phyloP scores from a whole-genome alignment of 768 basidiomycete species.

The Kwoniella dejecticola region DNA sequence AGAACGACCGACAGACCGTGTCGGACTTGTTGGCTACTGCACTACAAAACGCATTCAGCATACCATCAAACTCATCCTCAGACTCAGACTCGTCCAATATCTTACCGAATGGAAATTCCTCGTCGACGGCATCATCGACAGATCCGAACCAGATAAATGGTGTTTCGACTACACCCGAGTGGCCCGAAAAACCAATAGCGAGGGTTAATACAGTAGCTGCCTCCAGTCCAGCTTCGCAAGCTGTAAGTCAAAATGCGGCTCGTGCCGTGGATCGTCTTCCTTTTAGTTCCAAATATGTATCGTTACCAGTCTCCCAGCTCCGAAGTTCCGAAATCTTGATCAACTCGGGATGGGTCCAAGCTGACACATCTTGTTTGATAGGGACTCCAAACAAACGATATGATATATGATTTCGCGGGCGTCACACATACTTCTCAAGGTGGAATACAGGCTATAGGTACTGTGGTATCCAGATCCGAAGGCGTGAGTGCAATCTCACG shows the following conservation, averaged over 20 bases:
- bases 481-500: slow-evolving; percentile 62
- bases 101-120: slow-evolving; percentile 20
- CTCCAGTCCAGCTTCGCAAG: slow-evolving; percentile 76
- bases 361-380: slow-evolving; percentile 13
- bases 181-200: slow-evolving; percentile 62
- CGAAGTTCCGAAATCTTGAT: too few relatives aligned
- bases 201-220: slow-evolving; percentile 79
- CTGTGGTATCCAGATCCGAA: slow-evolving; percentile 74
- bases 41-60: slow-evolving; percentile 68
- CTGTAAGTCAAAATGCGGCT: slow-evolving; percentile 61
- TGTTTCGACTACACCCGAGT: too few relatives aligned
- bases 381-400: slow-evolving; percentile 30
- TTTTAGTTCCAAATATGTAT: too few relatives aligned
- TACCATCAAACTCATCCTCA: neutral
- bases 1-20: slow-evolving; percentile 72
- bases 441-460: slow-evolving; percentile 69
- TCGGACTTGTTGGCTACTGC: slow-evolving; percentile 70
- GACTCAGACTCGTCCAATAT: too few relatives aligned
- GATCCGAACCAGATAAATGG: neutral
- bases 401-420: slow-evolving; percentile 56
- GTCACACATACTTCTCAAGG: slow-evolving; percentile 69
- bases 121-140: neutral
- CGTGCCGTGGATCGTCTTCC: neutral
- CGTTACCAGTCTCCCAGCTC: too few relatives aligned
- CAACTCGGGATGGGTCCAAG: too few relatives aligned